phyloP scores from a whole-genome alignment of 2,329 filamentous ascomycete genomes.

The Ophiostoma piceae region DNA sequence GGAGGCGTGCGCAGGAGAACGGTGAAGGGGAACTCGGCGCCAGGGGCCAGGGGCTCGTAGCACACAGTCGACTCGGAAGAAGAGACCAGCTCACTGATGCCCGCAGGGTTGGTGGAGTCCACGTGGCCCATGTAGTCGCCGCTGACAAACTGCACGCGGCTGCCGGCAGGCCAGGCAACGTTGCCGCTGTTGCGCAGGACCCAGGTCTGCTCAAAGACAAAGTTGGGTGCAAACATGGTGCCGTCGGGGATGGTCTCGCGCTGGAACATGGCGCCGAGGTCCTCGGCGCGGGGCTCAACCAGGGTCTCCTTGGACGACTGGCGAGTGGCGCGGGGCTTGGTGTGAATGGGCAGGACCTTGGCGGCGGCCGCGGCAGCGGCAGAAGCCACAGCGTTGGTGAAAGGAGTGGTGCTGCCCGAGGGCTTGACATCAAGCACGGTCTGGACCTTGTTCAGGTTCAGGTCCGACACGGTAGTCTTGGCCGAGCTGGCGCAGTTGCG shows the following conservation, averaged over 20 bases:
- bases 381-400: background rate
- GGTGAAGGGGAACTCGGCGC: constrained; percentile 73
- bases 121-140: constrained; percentile 96
- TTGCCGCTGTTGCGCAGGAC: constrained; percentile 79
- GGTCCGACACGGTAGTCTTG: constrained; percentile 23
- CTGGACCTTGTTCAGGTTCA: constrained; percentile 38
- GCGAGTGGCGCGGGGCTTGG: background rate
- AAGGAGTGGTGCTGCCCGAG: background rate
- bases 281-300: constrained; percentile 30
- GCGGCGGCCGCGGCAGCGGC: background rate
- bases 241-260: constrained; percentile 76
- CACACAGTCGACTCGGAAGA: constrained; percentile 80
- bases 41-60: constrained; percentile 62
- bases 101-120: constrained; percentile 72
- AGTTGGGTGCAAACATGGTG: constrained; percentile 62
- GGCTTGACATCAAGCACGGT: constrained; percentile 70
- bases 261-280: constrained; percentile 59
- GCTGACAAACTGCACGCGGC: constrained; percentile 83
- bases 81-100: constrained; percentile 66
- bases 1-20: constrained; percentile 76
- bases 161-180: constrained; percentile 77
- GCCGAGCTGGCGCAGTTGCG: background rate
- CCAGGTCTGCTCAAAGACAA: constrained; percentile 86
- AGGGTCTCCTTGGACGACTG: background rate
- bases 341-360: background rate